Evolutionary conservation across 83 land plant genomes (phyloP), one percentile per base, ranked within the genome.

Genomic region (Picea abies): DNA sequence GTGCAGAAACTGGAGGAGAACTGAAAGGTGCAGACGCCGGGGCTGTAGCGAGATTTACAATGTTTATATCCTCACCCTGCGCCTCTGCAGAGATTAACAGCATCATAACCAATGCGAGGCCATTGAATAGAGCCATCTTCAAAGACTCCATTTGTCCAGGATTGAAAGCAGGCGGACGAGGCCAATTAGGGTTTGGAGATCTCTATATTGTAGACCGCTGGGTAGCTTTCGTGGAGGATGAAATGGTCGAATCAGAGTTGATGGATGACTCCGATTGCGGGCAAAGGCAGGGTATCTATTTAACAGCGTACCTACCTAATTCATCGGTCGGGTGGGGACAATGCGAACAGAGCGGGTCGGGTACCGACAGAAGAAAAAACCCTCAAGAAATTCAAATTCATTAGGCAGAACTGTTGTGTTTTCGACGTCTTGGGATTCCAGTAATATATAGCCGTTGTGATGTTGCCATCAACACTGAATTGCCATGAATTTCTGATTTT

Each of bases 1-100:
- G 76, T 20, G 76, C 76, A 72, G 76, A 25, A 52, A 25, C 77
- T 6, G 15, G 56, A 73, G 77, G 26, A 73, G 58, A 22, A 52
- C 56, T 52, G 14, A 52, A 11, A 10, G 56, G 56, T 41, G 75
- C 10, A 70, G 56, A n/a, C 58, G 22, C 23, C 22, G 77, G 77
- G 39, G 77, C 77, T 20, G 4, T 73, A 3, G 77, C 77, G 56
- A 73, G 58, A 44, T 47, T 44, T 23, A 44, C 77, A 73, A 73
- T 73, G 77, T 73, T 49, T 44, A 47, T 44, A 37, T 44, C 76
- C 76, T 19, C 7, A 20, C 19, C 23, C n/a, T 7, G n/a, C 3
- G 44, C n/a, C 76, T 72, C 25, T 20, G 12, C n/a, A 52, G 56
- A 73, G 76, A 44, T 73, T 44, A 25, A 14, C 39, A 39, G 3